A percentile compares a stretch with the other conserved stretches of the same genome.
Conservation (phyloP, 176 grass and related monocot genomes). For the Cenchrus fungigraminus region DNA sequence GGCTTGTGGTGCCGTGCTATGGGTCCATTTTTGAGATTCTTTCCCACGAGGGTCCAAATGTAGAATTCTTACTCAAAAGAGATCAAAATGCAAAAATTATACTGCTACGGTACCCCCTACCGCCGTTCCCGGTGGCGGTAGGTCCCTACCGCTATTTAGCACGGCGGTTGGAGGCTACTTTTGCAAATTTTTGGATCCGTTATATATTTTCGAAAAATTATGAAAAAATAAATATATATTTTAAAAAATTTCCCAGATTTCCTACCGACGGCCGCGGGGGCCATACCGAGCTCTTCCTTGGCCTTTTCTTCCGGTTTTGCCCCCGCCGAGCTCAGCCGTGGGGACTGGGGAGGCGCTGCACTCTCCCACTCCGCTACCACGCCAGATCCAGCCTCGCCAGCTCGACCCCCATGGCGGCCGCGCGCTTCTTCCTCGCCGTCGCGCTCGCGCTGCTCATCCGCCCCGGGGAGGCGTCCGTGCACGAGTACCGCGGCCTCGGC, state of each 20-base stretch:
- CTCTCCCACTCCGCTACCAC: slow-evolving; percentile 35
- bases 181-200: too few species aligned
- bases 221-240: too few species aligned
- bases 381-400: slow-evolving; percentile 62
- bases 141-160: too few species aligned
- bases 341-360: not conserved
- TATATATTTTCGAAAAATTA: too few species aligned
- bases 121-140: too few species aligned
- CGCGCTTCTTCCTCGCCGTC: slow-evolving; percentile 26
- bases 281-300: slow-evolving; percentile 21
- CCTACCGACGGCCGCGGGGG: slow-evolving; percentile 31
- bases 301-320: slow-evolving; percentile 34
- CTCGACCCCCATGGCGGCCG: slow-evolving; percentile 43
- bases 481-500: slow-evolving; percentile 72
- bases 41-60: too few species aligned
- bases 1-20: too few species aligned
- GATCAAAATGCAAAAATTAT: too few species aligned
- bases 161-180: too few species aligned
- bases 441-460: slow-evolving; percentile 38
- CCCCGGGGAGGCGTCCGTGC: slow-evolving; percentile 76
- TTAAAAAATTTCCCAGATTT: not conserved
- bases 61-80: too few species aligned
- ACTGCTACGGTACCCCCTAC: too few species aligned
- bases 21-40: too few species aligned
- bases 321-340: slow-evolving; percentile 27